Percentiles rank a stretch among this genome's conserved stretches.
Conservation (phyloP, 768 basidiomycete genomes). For the Pleurotus djamor region DNA sequence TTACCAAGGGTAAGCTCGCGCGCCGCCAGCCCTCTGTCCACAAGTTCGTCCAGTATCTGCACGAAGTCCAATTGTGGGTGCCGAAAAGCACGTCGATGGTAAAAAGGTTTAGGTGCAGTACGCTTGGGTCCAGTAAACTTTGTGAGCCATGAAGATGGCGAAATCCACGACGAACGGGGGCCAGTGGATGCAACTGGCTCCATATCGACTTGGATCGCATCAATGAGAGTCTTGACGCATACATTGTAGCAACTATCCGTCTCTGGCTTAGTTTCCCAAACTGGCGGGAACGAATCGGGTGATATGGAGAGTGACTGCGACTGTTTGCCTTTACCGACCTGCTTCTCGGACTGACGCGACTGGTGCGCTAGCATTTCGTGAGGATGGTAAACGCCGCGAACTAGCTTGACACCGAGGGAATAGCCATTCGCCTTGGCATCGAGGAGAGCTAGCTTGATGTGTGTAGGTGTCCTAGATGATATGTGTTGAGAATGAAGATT, state of each 20-base stretch:
- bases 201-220: constrained; percentile 53
- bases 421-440: constrained; percentile 69
- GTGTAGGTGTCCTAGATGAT: constrained; percentile 55
- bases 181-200: not conserved
- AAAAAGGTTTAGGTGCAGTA: no score
- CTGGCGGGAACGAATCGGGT: constrained; percentile 57
- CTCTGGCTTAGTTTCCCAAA: constrained; percentile 64
- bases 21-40: constrained; percentile 50
- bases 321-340: not conserved
- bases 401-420: constrained; percentile 86
- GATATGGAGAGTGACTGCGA: constrained; percentile 44
- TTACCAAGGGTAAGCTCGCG: constrained; percentile 13
- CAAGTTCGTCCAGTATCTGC: constrained; percentile 61
- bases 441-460: constrained; percentile 60
- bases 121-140: not conserved
- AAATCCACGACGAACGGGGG: constrained; percentile 6
- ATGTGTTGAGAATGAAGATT: not conserved
- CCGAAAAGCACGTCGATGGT: constrained; percentile 74
- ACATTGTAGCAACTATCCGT: constrained; percentile 76
- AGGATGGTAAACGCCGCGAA: constrained; percentile 89
- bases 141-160: constrained; percentile 4
- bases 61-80: constrained; percentile 82
- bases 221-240: constrained; percentile 56
- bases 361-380: constrained; percentile 61
- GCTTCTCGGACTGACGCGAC: constrained; percentile 11